These are phyloP conservation scores for Trypanosoma avium DNA, from an alignment of 208 protist species.

Conservation along the genomic window DNA sequence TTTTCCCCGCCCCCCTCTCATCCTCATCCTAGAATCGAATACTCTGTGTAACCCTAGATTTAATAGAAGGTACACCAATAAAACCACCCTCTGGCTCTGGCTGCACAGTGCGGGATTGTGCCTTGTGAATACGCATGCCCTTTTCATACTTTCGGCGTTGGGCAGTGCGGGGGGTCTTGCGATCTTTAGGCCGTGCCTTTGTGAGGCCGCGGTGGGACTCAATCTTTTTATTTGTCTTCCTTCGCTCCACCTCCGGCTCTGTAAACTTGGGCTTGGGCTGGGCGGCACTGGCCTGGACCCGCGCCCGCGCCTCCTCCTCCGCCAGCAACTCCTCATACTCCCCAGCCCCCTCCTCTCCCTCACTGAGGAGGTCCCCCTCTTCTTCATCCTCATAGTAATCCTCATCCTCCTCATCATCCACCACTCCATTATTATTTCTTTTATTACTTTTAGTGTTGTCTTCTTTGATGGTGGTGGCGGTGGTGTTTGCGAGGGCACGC, in stretches of 20 bases:
- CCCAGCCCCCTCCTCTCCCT: slow-evolving; percentile 35
- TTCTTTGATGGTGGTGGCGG: slow-evolving; percentile 2
- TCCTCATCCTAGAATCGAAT: slow-evolving; percentile 21
- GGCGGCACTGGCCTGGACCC: slow-evolving; percentile 24
- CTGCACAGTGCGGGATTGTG: slow-evolving; percentile 69
- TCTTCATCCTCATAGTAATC: slow-evolving; percentile 26
- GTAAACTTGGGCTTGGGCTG: slow-evolving; percentile 36
- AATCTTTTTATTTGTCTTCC: slow-evolving; percentile 84
- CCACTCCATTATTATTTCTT: slow-evolving; percentile 17
- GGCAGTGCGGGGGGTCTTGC: slow-evolving; percentile 86
- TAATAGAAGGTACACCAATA: slow-evolving; percentile 67
- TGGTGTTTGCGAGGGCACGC: slow-evolving; percentile 33
- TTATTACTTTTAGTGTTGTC: slow-evolving; percentile 20
- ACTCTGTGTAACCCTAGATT: slow-evolving; percentile 71
- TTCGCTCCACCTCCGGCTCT: slow-evolving; percentile 68
- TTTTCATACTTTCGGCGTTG: slow-evolving; percentile 89
- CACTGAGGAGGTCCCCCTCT: slow-evolving; percentile 21
- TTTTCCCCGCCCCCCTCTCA: not conserved
- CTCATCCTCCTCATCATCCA: slow-evolving; percentile 34
- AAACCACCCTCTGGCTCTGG: slow-evolving; percentile 86
- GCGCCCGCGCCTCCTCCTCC: slow-evolving; percentile 62
- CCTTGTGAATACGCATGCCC: slow-evolving; percentile 83
- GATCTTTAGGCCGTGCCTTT: slow-evolving; percentile 84
- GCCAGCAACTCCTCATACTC: slow-evolving; percentile 70
- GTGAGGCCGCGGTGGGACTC: slow-evolving; percentile 89